phyloP scores from a whole-genome alignment of 2,329 filamentous ascomycete genomes.

The Ceratocystis alfenasii region DNA sequence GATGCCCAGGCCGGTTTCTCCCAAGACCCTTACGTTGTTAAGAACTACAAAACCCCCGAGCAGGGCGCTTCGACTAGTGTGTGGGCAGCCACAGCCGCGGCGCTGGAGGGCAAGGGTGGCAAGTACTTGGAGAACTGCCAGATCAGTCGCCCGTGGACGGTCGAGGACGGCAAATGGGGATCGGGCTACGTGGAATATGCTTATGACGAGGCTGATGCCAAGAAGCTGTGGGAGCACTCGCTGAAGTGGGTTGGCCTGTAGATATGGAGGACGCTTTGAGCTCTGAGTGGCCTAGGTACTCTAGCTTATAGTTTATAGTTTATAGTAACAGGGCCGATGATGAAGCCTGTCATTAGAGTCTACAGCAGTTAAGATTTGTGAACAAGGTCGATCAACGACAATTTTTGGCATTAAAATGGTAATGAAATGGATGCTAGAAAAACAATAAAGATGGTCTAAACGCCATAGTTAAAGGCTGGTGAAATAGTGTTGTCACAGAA shows the following conservation, averaged over 20 bases:
- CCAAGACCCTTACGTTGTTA: neutral
- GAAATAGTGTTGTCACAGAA: too few species aligned
- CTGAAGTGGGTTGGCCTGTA: slow-evolving; percentile 21
- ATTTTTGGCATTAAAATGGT: neutral
- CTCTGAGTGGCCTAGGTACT: too few species aligned
- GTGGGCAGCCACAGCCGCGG: neutral
- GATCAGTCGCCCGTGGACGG: slow-evolving; percentile 12
- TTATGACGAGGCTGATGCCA: slow-evolving; percentile 19
- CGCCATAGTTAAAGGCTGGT: too few species aligned
- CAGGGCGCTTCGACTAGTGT: slow-evolving; percentile 5
- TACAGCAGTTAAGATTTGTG: neutral
- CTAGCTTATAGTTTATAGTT: too few species aligned
- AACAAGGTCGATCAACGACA: neutral
- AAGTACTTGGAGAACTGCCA: slow-evolving; percentile 4
- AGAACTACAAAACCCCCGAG: neutral
- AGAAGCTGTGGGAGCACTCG: slow-evolving; percentile 23
- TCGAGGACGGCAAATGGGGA: neutral
- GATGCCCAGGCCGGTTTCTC: slow-evolving; percentile 4
- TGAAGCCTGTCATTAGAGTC: neutral
- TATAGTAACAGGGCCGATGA: too few species aligned
- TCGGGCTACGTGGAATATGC: slow-evolving; percentile 1
- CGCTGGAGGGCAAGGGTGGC: neutral
- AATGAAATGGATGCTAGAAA: neutral
- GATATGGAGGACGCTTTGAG: too few species aligned
- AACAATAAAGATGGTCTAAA: neutral